A percentile compares a stretch with the other conserved stretches of the same genome.
These are phyloP conservation scores for Pichia sp. DNA, from an alignment of 1,139 yeast genomes.

Conservation along the genomic window DNA sequence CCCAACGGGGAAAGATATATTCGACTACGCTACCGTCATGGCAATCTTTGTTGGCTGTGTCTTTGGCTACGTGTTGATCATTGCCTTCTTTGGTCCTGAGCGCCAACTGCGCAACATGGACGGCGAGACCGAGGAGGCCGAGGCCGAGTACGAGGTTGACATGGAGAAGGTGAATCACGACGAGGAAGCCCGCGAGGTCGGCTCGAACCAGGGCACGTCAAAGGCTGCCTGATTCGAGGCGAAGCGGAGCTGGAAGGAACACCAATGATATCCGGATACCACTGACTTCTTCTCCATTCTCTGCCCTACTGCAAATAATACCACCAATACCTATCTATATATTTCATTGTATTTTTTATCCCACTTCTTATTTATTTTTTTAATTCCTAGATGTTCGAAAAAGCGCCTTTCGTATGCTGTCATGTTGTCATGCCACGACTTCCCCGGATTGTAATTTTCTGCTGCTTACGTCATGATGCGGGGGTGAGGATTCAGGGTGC, in stretches of 20 bases:
- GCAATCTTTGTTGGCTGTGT: constrained; percentile 80
- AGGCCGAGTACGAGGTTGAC: constrained; percentile 19
- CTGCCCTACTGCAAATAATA: no score
- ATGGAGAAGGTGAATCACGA: constrained; percentile 18
- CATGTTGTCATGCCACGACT: no score
- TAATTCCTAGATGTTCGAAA: no score
- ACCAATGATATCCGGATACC: neutral
- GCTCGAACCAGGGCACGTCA: constrained; percentile 12
- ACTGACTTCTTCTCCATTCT: neutral
- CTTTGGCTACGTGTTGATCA: constrained; percentile 56
- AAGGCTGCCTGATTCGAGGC: neutral
- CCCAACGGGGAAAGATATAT: constrained; percentile 34
- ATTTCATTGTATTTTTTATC: no score
- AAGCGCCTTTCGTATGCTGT: no score
- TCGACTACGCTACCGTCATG: constrained; percentile 66
- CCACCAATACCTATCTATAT: no score
- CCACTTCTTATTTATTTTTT: no score
- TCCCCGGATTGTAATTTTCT: no score
- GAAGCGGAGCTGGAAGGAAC: neutral
- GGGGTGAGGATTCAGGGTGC: no score
- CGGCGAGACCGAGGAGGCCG: constrained; percentile 16
- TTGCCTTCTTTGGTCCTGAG: constrained; percentile 72
- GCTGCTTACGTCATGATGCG: no score
- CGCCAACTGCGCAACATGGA: constrained; percentile 37
- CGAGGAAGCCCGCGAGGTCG: constrained; percentile 13